Evolutionary conservation across 176 grass and related monocot genomes (phyloP), one percentile per base, ranked within the genome.

Genomic region (Miscanthus lutarioriparius): DNA sequence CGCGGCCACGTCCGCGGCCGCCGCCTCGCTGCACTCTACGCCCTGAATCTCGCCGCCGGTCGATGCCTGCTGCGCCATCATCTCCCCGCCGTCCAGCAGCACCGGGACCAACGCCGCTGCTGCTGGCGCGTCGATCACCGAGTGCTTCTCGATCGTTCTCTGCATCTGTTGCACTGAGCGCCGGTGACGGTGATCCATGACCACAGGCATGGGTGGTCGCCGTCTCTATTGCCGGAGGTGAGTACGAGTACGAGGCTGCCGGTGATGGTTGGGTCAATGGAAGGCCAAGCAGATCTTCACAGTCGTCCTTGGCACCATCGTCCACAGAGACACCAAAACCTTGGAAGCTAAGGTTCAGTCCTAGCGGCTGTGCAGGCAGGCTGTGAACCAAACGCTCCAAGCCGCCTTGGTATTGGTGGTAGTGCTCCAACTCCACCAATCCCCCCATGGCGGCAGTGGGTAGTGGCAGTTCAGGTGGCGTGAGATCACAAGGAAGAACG

Each of bases 271-370:
- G 85, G 22, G 68, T 80, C 32, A 64, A 20, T 10, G 64, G 37
- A 25, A 36, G 26, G 20, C 22, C 41, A 51, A 48, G 16, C 12
- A 22, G 13, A 64, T 35, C 37, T 22, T 22, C 38, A 7, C 39
- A 16, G 80, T 16, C 28, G 54, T 15, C 20, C 26, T 49, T 76
- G 72, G 30, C 30, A 53, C 16, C n/a, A 28, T 65, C n/a, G 37
- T 65, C 59, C 2, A 27, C 23, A 49, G 13, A 16, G 22, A 64
- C 37, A 61, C 59, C 70, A 39, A 92, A 88, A 2, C 82, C 79
- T 78, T 90, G 90, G 81, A 95, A 85, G 86, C 87, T 92, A 10
- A 92, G 82, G 85, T 92, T 81, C 25, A 95, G 76, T 23, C 90
- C 90, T 3, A 92, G 76, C 17, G 93, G 85, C 84, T 86, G 90